Evolutionary conservation across 2,329 filamentous ascomycete species (phyloP), one percentile per base, ranked within the genome.

Genomic region (Sporothrix globosa): DNA sequence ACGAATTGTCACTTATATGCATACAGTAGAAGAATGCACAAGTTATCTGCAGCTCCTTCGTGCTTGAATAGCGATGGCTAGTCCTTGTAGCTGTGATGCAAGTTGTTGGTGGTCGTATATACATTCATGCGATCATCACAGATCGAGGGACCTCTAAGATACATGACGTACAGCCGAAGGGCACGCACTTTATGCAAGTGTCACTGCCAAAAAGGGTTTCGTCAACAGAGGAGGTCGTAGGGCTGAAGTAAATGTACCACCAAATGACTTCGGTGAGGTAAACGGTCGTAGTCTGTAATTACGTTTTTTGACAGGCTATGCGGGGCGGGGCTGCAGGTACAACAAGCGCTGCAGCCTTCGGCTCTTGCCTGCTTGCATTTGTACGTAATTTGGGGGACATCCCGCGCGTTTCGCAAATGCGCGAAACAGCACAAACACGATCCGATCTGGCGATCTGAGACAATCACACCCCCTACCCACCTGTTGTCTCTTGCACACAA

Each of bases 181-280:
- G 2, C 9, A 34, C 34, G 2, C 9, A 34, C 34, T 11, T n/a
- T 30, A 65, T 65, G 61, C 61, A 50, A 48, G 61, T 65, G 61
- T 65, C 61, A 65, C 61, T 50, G 48, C 44, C 44, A 46, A 65
- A 50, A 48, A 41, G n/a, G 5, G 60, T 46, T 27, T 46, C 39
- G 39, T 63, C 17, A 21, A 27, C n/a, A n/a, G n/a, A n/a, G n/a
- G n/a, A n/a, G n/a, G n/a, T n/a, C n/a, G n/a, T n/a, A n/a, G n/a
- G n/a, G n/a, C n/a, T n/a, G n/a, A n/a, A n/a, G n/a, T n/a, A n/a
- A n/a, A n/a, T n/a, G n/a, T n/a, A n/a, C n/a, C n/a, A n/a, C n/a
- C n/a, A n/a, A n/a, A n/a, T n/a, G 21, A 30, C 19, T 41, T 60
- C 34, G 34, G 56, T 60, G 56, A 60, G 56, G n/a, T 19, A 60